Evolutionary conservation across 306 rosid species (phyloP).

Genomic region (Dryas drummondii): DNA sequence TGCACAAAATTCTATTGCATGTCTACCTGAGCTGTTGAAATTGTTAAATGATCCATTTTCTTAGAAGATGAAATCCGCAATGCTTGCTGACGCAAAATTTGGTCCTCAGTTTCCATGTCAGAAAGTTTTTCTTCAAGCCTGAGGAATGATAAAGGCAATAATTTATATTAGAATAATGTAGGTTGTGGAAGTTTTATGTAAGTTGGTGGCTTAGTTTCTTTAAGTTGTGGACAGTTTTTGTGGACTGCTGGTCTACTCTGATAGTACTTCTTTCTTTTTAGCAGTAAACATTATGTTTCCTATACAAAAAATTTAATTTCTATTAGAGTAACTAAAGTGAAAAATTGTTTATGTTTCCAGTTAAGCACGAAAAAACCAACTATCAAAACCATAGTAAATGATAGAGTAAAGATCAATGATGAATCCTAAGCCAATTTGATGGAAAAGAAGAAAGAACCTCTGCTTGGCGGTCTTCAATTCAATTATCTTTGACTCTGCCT

Average conservation of each 20-base stretch:
- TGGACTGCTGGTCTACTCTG: too few species aligned
- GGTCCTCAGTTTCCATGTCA: slow-evolving; percentile 86
- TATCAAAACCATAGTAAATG: neutral
- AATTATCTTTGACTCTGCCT: slow-evolving; percentile 78
- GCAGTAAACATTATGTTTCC: too few species aligned
- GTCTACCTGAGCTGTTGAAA: slow-evolving; percentile 49
- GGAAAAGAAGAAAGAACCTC: slow-evolving; percentile 50
- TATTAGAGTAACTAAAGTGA: too few species aligned
- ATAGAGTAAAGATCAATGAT: slow-evolving; percentile 5
- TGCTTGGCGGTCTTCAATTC: slow-evolving; percentile 79
- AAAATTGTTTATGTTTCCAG: neutral
- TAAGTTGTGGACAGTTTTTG: too few species aligned
- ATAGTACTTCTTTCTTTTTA: too few species aligned
- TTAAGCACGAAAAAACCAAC: neutral
- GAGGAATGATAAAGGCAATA: slow-evolving; percentile 22
- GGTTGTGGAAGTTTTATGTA: too few species aligned
- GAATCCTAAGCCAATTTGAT: slow-evolving; percentile 17
- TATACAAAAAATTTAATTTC: too few species aligned
- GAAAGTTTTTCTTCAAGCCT: slow-evolving; percentile 89
- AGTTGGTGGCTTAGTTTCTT: too few species aligned
- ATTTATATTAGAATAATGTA: slow-evolving; percentile 10
- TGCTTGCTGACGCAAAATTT: slow-evolving; percentile 66
- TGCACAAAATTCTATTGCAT: neutral
- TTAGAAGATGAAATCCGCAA: slow-evolving; percentile 56
- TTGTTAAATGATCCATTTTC: slow-evolving; percentile 50